Percentiles rank a stretch among this genome's conserved stretches.
These are phyloP conservation scores for Mucor piriformis DNA, from an alignment of 371 early-diverging fungal species.

Conservation along the genomic window DNA sequence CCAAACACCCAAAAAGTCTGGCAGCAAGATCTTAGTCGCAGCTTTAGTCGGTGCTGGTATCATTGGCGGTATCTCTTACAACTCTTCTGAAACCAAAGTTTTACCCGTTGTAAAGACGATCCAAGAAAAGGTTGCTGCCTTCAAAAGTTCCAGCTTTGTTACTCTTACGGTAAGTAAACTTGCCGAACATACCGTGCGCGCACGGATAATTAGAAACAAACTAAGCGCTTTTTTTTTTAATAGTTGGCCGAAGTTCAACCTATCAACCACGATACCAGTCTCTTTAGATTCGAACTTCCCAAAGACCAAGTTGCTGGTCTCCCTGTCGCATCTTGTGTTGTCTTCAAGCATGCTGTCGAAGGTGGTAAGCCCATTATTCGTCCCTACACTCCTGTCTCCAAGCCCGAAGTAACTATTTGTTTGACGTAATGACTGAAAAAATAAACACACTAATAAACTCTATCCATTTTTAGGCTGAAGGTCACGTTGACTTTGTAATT, in stretches of 20 bases:
- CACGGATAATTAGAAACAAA: not conserved
- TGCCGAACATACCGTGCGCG: not conserved
- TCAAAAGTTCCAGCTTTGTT: slow-evolving; percentile 69
- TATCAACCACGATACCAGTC: slow-evolving; percentile 78
- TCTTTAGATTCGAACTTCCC: slow-evolving; percentile 82
- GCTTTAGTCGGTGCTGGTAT: slow-evolving; percentile 43
- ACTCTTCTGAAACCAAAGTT: slow-evolving; percentile 30
- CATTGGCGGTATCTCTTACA: slow-evolving; percentile 49
- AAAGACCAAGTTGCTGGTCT: slow-evolving; percentile 68
- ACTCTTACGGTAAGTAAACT: slow-evolving; percentile 62
- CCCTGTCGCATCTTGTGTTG: slow-evolving; percentile 80
- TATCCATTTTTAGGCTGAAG: slow-evolving; percentile 46
- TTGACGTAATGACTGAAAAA: not conserved
- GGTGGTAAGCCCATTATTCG: slow-evolving; percentile 74
- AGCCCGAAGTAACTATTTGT: slow-evolving; percentile 54
- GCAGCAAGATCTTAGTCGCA: slow-evolving; percentile 37
- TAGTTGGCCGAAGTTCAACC: slow-evolving; percentile 59
- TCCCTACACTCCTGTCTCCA: slow-evolving; percentile 90
- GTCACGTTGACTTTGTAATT: slow-evolving; percentile 87
- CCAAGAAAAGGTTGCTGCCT: slow-evolving; percentile 43
- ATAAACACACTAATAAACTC: not conserved
- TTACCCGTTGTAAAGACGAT: slow-evolving; percentile 23
- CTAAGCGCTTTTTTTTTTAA: not conserved
- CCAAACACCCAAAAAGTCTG: slow-evolving; percentile 28
- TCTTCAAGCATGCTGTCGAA: slow-evolving; percentile 59